Conservation (phyloP, 805 yeast genomes). For the Kazachstania psychrophila region DNA sequence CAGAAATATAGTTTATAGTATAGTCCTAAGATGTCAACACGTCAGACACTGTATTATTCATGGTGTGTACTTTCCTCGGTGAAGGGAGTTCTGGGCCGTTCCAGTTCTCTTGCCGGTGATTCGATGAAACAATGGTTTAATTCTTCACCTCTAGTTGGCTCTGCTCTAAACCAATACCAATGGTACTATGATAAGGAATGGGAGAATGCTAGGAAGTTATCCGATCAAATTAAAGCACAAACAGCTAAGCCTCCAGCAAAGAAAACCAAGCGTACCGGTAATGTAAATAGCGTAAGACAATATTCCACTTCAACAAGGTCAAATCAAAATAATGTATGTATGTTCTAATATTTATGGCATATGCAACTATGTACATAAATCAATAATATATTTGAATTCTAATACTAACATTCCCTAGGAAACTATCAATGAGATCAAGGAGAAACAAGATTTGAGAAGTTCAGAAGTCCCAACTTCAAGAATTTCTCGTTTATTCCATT, state of each 20-base stretch:
- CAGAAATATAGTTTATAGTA: no score
- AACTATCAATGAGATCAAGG: no score
- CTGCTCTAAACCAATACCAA: conserved; percentile 15
- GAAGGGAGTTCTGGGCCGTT: conserved; percentile 15
- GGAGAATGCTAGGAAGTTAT: conserved; percentile 23
- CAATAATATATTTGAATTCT: background rate
- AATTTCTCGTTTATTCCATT: conserved; percentile 83
- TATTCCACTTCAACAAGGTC: background rate
- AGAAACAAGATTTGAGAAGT: conserved; percentile 13
- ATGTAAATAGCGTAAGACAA: background rate
- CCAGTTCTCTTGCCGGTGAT: conserved; percentile 15
- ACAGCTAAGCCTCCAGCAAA: background rate
- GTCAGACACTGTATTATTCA: conserved; percentile 17
- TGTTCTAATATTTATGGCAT: background rate
- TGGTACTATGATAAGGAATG: conserved; percentile 28
- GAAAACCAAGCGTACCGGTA: background rate
- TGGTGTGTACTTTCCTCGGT: conserved; percentile 19
- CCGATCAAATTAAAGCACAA: conserved; percentile 11
- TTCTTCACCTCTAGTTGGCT: conserved; percentile 22
- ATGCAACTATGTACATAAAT: background rate
- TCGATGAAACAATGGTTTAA: conserved; percentile 19
- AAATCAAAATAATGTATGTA: background rate
- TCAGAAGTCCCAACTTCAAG: conserved; percentile 80
- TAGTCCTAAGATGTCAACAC: no score
- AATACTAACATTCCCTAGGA: background rate